A percentile compares a stretch with the other conserved stretches of the same genome.
These are phyloP conservation scores for Sicyos baderoa DNA, from an alignment of 306 rosid genomes.

Conservation along the genomic window DNA sequence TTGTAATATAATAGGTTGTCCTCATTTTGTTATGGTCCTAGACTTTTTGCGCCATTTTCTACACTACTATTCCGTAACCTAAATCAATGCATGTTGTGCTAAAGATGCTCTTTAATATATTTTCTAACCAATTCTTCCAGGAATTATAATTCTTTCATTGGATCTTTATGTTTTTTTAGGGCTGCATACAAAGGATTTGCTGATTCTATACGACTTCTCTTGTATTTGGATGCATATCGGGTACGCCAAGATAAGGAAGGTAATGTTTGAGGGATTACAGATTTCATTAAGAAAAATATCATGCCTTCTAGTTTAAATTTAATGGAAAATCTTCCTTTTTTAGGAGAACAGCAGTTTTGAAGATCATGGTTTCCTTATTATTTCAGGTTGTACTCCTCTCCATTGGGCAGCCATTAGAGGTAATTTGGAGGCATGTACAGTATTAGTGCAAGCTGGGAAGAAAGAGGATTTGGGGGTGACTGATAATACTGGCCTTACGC, in stretches of 20 bases:
- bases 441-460: constrained; percentile 95
- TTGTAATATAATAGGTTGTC: neutral
- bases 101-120: neutral
- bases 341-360: neutral
- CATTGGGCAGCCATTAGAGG: constrained; percentile 99
- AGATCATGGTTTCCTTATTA: constrained; percentile 19
- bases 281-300: constrained; percentile 5
- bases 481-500: constrained; percentile 92
- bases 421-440: constrained; percentile 94
- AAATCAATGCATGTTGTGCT: neutral
- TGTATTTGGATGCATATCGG: constrained; percentile 83
- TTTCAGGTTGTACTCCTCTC: constrained; percentile 88
- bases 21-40: neutral
- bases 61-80: neutral
- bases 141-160: neutral
- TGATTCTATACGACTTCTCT: constrained; percentile 81
- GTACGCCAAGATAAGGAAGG: constrained; percentile 97
- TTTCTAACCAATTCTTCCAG: neutral
- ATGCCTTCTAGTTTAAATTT: neutral
- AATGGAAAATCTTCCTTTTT: neutral
- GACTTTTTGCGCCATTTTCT: neutral
- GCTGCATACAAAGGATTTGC: constrained; percentile 99
- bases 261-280: constrained; percentile 20
- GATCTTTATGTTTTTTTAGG: constrained; percentile 41
- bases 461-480: constrained; percentile 86